Evolutionary conservation across 2,329 filamentous ascomycete genomes (phyloP), one percentile per base, ranked within the genome.

Genomic region (Whalleya microplaca): DNA sequence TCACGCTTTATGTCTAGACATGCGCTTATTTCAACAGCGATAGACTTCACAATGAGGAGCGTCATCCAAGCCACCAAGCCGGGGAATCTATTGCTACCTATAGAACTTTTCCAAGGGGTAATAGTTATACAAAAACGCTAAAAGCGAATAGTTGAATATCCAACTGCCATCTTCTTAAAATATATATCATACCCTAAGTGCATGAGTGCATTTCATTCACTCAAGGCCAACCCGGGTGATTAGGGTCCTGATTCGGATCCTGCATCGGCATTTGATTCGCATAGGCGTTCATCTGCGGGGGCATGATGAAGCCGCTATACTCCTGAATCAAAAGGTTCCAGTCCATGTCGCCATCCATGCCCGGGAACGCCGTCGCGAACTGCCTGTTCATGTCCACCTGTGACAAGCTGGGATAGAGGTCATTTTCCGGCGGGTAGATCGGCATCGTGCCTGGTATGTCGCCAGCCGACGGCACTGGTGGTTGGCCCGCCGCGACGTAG

Each of bases 341-440:
- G 44, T 72, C 70, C 63, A 72, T 69, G 53, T 72, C 70, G 27
- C 68, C 69, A 21, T 66, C 68, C 19, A 72, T 56, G 41, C 72
- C 69, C 6, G 66, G 63, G 46, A 70, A 72, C 14, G 66, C 70
- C 18, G 63, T 55, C 5, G 63, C 58, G 53, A 71, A 71, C 41
- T 71, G 69, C 45, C 68, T 55, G 37, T 65, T 67, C 41, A 67
- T 53, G 48, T 68, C 68, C 2, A 59, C 62, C 12, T 61, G 64
- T 20, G 59, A 64, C 58, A 69, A 59, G 37, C 48, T 51, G 37
- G 51, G 46, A 48, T 64, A 72, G n/a, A n/a, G n/a, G n/a, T n/a
- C 56, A 69, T 53, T 44, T 67, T 41, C 46, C 9, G 62, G 48
- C 7, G 62, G 53, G 23, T 69, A 69, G 51, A 69, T 53, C n/a